Percentiles rank a stretch among this genome's conserved stretches.
Conservation (phyloP, 2,329 filamentous ascomycete species). For the Thelonectria blattea region DNA sequence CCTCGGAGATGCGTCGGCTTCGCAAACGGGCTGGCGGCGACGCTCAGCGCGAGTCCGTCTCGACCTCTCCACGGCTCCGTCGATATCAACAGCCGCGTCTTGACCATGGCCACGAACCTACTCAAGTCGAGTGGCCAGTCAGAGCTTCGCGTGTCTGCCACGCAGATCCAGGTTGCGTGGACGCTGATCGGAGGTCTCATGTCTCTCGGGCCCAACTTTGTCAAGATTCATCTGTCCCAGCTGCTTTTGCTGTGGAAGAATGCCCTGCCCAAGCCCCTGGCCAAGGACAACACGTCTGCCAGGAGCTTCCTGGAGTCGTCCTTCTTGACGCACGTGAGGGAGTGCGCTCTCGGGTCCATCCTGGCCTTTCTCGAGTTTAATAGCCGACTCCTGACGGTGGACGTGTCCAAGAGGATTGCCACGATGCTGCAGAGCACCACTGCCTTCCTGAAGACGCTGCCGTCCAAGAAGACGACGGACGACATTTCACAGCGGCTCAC, state of each 20-base stretch:
- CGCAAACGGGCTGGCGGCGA: slow-evolving; percentile 87
- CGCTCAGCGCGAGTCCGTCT: slow-evolving; percentile 85
- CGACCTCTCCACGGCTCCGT: slow-evolving; percentile 94
- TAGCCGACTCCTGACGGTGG: slow-evolving; percentile 85
- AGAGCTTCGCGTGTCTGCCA: slow-evolving; percentile 87
- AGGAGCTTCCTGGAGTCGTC: slow-evolving; percentile 87
- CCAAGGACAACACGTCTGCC: slow-evolving; percentile 86
- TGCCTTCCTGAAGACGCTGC: slow-evolving; percentile 84
- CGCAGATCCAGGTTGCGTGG: slow-evolving; percentile 97
- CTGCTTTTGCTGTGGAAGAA: slow-evolving; percentile 96
- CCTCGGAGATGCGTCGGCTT: slow-evolving; percentile 87
- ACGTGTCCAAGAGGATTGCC: slow-evolving; percentile 91
- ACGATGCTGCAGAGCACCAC: slow-evolving; percentile 96
- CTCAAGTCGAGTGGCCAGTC: slow-evolving; percentile 92
- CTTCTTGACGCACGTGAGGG: slow-evolving; percentile 91
- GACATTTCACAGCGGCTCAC: slow-evolving; percentile 85
- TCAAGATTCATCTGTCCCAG: slow-evolving; percentile 97
- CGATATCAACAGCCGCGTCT: slow-evolving; percentile 89
- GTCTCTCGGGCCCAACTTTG: slow-evolving; percentile 96
- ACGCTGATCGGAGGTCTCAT: slow-evolving; percentile 95
- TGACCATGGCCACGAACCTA: slow-evolving; percentile 88
- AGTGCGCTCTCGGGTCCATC: slow-evolving; percentile 91
- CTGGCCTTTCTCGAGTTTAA: slow-evolving; percentile 94
- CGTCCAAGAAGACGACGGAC: slow-evolving; percentile 82
- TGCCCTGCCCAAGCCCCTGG: slow-evolving; percentile 90